Conservation (phyloP, 495 filamentous ascomycete genomes). For the Penicillium crystallinum region DNA sequence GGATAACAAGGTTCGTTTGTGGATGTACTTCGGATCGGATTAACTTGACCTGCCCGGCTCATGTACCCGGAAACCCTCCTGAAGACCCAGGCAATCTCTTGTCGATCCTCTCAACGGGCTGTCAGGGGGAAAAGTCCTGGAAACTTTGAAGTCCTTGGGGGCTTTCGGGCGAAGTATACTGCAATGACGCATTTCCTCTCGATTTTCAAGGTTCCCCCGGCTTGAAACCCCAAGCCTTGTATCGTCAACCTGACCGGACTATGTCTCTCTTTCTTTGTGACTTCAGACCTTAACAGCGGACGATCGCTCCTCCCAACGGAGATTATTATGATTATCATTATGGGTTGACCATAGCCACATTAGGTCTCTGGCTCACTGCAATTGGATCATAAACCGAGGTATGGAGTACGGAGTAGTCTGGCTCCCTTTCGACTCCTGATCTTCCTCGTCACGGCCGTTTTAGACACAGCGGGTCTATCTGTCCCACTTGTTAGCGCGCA, state of each 20-base stretch:
- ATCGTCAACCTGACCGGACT: too few species aligned
- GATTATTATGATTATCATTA: too few species aligned
- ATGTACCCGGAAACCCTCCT: background rate
- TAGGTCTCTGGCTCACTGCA: too few species aligned
- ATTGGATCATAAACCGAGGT: too few species aligned
- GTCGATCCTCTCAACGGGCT: background rate
- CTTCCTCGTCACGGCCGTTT: background rate
- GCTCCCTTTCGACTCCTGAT: background rate
- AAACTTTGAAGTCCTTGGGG: background rate
- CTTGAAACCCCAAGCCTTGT: background rate
- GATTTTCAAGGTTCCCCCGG: background rate
- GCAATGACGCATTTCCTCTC: slow-evolving; percentile 4
- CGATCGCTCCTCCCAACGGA: background rate
- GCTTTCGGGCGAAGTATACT: background rate
- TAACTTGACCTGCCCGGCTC: background rate
- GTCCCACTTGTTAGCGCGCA: background rate
- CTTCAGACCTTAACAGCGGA: too few species aligned
- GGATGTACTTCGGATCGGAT: background rate
- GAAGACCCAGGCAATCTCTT: slow-evolving; percentile 4
- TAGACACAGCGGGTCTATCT: background rate
- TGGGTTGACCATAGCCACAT: background rate
- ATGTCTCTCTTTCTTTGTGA: too few species aligned
- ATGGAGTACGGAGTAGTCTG: too few species aligned
- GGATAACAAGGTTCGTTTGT: background rate
- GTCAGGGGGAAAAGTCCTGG: background rate